Conservation (phyloP, 2,329 filamentous ascomycete species). For the Raffaelea albimanens region DNA sequence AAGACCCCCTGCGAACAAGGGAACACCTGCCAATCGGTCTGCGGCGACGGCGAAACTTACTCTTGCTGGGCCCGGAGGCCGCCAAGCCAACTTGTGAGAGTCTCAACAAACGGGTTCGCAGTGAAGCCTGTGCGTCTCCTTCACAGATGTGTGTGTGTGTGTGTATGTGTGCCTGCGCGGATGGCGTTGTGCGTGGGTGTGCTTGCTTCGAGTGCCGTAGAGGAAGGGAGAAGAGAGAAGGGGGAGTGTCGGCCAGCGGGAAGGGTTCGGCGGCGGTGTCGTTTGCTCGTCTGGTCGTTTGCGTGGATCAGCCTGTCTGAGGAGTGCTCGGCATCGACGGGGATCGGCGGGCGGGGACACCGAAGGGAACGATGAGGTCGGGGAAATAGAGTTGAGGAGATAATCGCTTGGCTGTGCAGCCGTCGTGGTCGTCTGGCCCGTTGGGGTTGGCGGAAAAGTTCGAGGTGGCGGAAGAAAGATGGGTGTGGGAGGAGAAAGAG, state of each 20-base stretch:
- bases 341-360: not conserved
- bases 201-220: no score
- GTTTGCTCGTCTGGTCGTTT: not conserved
- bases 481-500: no score
- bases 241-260: not conserved
- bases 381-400: no score
- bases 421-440: no score
- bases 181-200: no score
- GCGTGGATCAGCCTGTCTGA: not conserved
- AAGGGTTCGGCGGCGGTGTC: not conserved
- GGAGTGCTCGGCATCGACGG: not conserved
- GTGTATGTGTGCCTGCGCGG: no score
- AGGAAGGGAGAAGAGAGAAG: no score
- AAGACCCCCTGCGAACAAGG: slow-evolving; percentile 1
- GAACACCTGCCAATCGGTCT: not conserved
- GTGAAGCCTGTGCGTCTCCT: not conserved
- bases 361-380: not conserved
- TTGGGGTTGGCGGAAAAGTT: no score
- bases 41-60: slow-evolving; percentile 5
- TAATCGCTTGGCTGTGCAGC: no score
- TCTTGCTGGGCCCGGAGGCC: slow-evolving; percentile 12
- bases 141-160: not conserved
- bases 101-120: not conserved
- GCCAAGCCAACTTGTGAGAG: slow-evolving; percentile 5
- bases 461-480: no score